Percentiles rank a stretch among this genome's conserved stretches.
These are phyloP conservation scores for Aureobasidium vineae DNA, from an alignment of 2,329 filamentous ascomycete genomes.

Conservation along the genomic window DNA sequence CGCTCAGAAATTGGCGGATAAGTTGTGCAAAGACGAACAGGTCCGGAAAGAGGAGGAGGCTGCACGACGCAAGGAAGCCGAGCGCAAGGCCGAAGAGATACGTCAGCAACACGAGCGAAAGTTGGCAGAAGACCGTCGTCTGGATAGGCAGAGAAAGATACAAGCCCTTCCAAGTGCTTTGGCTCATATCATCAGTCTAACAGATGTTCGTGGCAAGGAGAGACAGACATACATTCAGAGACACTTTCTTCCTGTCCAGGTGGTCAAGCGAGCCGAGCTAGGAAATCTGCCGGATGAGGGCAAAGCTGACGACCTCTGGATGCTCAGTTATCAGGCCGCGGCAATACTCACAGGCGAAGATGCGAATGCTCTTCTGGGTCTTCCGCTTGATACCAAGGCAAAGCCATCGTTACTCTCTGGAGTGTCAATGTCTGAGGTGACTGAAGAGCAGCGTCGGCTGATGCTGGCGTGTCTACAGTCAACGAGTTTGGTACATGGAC, in stretches of 20 bases:
- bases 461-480: conserved; percentile 25
- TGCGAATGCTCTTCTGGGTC: conserved; percentile 23
- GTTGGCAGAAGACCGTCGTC: conserved; percentile 28
- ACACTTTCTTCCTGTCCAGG: conserved; percentile 29
- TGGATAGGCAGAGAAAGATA: conserved; percentile 22
- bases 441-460: conserved; percentile 14
- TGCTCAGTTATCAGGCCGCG: conserved; percentile 30
- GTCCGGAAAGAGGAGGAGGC: conserved; percentile 29
- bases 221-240: conserved; percentile 25
- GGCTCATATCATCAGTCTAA: conserved; percentile 23
- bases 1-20: conserved; percentile 32
- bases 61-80: conserved; percentile 30
- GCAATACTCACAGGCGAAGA: conserved; percentile 26
- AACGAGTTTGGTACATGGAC: conserved; percentile 20
- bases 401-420: conserved; percentile 15
- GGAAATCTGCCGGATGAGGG: conserved; percentile 9
- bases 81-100: conserved; percentile 32
- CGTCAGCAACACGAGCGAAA: conserved; percentile 29
- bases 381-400: conserved; percentile 21
- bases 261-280: conserved; percentile 27
- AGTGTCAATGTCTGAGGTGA: background rate
- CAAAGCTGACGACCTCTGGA: conserved; percentile 27
- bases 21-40: conserved; percentile 34
- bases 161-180: conserved; percentile 28
- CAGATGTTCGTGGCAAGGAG: conserved; percentile 5